Evolutionary conservation across 768 basidiomycete species (phyloP), one percentile per base, ranked within the genome.

Genomic region (Infundibulicybe gibba): DNA sequence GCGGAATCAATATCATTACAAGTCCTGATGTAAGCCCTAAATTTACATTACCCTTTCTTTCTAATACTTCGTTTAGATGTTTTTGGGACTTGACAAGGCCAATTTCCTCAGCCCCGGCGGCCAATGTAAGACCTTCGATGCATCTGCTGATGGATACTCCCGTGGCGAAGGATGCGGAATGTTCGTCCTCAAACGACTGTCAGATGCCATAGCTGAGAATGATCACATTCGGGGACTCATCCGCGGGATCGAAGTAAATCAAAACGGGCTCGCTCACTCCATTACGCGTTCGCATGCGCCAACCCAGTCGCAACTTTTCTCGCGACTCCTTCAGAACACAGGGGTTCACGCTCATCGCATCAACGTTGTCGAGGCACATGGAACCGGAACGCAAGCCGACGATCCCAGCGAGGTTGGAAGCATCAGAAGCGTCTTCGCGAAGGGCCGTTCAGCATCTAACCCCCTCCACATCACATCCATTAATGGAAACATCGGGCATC

Each of bases 401-500:
- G 87, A 89, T 60, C 74, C 78, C 1, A 72, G 65, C 52, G 88
- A 89, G 56, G 54, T 88, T 32, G 75, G 78, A 48, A 80, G 81
- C 41, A 76, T 89, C 48, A 73, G 83, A 32, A 66, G 60, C 13
- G 75, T 82, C 25, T 74, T 89, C 47, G 67, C 72, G 2, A 51
- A 50, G 31, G 61, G 65, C 39, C 75, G 78, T 38, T 56, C 63
- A 2, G 44, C 56, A 11, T 58, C 63, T 47, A 79, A 80, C 44
- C 76, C 76, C 10, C 75, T 90, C 16, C 75, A 86, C 53, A 62
- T 89, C 17, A 81, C 82, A 6, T 85, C 83, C 3, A 68, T 88
- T 53, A 88, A 88, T 53, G 82, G 76, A 8, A 88, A 87, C 55
- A 77, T 88, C 16, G 87, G 87, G 0, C 87, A 90, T 56, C 66